Evolutionary conservation across 2,329 filamentous ascomycete genomes (phyloP).

Genomic region (Celoporthe dispersa): DNA sequence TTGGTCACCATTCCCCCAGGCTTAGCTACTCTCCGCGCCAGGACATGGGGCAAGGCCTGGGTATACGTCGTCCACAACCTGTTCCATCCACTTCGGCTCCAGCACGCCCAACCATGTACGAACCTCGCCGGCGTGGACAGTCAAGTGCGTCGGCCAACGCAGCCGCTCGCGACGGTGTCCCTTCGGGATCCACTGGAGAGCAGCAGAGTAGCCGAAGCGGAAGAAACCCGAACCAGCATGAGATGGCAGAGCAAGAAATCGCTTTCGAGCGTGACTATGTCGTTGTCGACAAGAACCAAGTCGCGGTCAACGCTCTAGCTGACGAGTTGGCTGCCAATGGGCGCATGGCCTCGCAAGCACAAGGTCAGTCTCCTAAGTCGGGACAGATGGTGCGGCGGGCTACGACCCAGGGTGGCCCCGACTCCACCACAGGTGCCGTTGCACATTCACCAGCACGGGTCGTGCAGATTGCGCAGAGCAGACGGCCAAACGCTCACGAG

Average conservation of each 20-base stretch:
- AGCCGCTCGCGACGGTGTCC: slow-evolving; percentile 40
- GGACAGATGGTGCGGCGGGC: slow-evolving; percentile 73
- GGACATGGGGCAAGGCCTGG: slow-evolving; percentile 54
- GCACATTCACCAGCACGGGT: slow-evolving; percentile 70
- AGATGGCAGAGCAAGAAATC: slow-evolving; percentile 81
- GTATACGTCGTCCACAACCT: slow-evolving; percentile 53
- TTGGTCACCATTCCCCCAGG: slow-evolving; percentile 38
- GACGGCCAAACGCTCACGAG: slow-evolving; percentile 66
- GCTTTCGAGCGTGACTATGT: slow-evolving; percentile 94
- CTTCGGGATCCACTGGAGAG: slow-evolving; percentile 32
- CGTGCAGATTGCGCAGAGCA: slow-evolving; percentile 73
- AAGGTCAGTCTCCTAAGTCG: slow-evolving; percentile 55
- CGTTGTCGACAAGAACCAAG: slow-evolving; percentile 89
- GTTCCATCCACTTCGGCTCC: slow-evolving; percentile 56
- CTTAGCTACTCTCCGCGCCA: slow-evolving; percentile 50
- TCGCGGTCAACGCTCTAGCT: slow-evolving; percentile 96
- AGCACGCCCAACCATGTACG: slow-evolving; percentile 43
- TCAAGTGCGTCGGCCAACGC: slow-evolving; percentile 47
- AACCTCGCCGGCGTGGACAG: slow-evolving; percentile 44
- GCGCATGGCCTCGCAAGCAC: slow-evolving; percentile 58
- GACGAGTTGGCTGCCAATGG: slow-evolving; percentile 91
- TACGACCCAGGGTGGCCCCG: slow-evolving; percentile 76
- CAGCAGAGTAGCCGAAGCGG: slow-evolving; percentile 15
- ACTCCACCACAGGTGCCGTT: slow-evolving; percentile 71
- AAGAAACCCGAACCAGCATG: slow-evolving; percentile 55